Percentiles rank a stretch among this genome's conserved stretches.
Evolutionary conservation across 257 asterid genomes (phyloP).

Genomic region (Cinchona pubescens): DNA sequence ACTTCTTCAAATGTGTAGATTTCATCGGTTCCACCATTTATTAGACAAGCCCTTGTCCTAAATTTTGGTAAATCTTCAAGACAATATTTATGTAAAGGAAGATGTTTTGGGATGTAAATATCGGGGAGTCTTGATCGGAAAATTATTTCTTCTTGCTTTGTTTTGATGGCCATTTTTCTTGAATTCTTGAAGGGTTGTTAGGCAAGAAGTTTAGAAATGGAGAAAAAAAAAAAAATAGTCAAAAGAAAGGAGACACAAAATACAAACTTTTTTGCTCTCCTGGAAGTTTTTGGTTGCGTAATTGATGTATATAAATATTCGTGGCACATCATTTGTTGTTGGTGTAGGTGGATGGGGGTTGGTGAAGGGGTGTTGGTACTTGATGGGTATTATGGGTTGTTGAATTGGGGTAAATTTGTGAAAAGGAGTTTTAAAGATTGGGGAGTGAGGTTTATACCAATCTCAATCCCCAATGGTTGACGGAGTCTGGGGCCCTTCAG

Average conservation of each 20-base stretch:
- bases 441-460: no score
- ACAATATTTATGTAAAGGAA: conserved; percentile 71
- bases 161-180: conserved; percentile 35
- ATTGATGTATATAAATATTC: conserved; percentile 35
- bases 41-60: conserved; percentile 49
- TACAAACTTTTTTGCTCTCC: conserved; percentile 18
- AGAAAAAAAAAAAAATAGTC: no score
- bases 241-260: conserved; percentile 17
- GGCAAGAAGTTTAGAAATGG: background rate
- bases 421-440: conserved; percentile 5
- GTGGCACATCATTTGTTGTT: background rate
- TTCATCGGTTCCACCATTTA: conserved; percentile 61
- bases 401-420: conserved; percentile 35
- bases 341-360: conserved; percentile 30
- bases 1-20: conserved; percentile 59
- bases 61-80: conserved; percentile 54
- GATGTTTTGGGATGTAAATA: conserved; percentile 66
- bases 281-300: conserved; percentile 23
- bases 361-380: conserved; percentile 34
- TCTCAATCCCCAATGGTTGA: no score
- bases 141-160: conserved; percentile 41
- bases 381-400: conserved; percentile 41
- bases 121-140: conserved; percentile 81
- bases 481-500: background rate
- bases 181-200: background rate